Evolutionary conservation across 371 early-diverging fungal genomes (phyloP).

Genomic region (Actinomortierella wolfii): DNA sequence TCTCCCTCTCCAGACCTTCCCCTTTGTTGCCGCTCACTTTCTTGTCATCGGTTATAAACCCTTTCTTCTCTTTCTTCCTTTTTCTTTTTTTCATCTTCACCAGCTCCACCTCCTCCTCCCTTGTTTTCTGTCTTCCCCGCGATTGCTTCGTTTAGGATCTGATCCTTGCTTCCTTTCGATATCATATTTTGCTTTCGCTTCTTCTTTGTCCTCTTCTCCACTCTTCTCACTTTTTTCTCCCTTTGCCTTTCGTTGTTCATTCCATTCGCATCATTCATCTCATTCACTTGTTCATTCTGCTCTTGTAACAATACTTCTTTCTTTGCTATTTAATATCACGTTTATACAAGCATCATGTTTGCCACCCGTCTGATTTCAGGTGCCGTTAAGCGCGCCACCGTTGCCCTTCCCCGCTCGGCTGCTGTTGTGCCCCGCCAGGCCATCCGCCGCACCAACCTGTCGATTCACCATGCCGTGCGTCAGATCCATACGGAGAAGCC

Average conservation of each 20-base stretch:
- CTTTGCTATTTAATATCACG: slow-evolving; percentile 7
- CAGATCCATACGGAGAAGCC: slow-evolving; percentile 45
- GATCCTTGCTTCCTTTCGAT: not conserved
- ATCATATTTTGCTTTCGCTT: slow-evolving; percentile 4
- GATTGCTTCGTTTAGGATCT: not conserved
- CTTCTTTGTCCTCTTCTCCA: slow-evolving; percentile 1
- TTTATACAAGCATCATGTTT: slow-evolving; percentile 23
- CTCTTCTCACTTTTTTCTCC: slow-evolving; percentile 4
- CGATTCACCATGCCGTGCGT: slow-evolving; percentile 42
- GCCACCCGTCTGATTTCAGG: slow-evolving; percentile 41
- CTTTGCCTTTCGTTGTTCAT: not conserved
- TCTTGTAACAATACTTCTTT: not conserved
- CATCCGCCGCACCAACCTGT: slow-evolving; percentile 6
- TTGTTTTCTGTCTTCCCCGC: not conserved
- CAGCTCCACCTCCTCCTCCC: slow-evolving; percentile 2
- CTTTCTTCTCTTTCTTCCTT: slow-evolving; percentile 8
- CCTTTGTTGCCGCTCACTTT: too few relatives aligned
- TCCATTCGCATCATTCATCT: not conserved
- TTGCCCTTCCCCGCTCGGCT: slow-evolving; percentile 3
- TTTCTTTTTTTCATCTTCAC: not conserved
- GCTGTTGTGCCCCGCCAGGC: slow-evolving; percentile 12
- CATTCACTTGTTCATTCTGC: not conserved
- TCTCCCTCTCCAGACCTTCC: too few relatives aligned
- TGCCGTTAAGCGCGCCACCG: slow-evolving; percentile 24
- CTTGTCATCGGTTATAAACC: not conserved